Evolutionary conservation across 345 rosid species (phyloP), one percentile per base, ranked within the genome.

Genomic region (Ceriops zippeliana): DNA sequence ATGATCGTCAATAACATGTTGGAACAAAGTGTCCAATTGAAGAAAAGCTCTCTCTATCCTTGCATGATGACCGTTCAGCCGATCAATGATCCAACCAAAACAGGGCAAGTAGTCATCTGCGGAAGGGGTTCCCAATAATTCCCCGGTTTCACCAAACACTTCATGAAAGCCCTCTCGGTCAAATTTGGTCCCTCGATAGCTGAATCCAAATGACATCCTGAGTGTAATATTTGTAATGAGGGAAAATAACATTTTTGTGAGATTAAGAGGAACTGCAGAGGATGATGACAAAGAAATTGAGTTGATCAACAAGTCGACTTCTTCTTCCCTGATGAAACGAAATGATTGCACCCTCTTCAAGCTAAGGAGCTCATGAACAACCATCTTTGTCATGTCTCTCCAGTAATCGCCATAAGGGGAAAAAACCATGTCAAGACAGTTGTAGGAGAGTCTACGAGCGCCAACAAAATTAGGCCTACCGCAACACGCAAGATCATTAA

Each of bases 1-100:
- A 30, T 86, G 89, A 24, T 62, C 75, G 16, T 83, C 74, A 16
- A 88, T 70, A 3, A 78, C 61, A 11, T 80, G 68, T 6, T 80
- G 70, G 7, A 74, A 84, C 63, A 83, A 79, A 2, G 53, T 4
- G 65, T 88, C 87, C 52, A 83, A 49, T 15, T 66, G 72, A 16
- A 34, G 42, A 72, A 78, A 84, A 70, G 58, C 73, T 65, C 57
- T 71, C 58, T 84, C 83, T 1, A 79, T 57, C 67, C 65, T 83
- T 30, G 52, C 27, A 26, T 62, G 72, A 38, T 67, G 61, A 7
- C 89, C 84, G 0, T 70, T 81, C 22, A 81, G 17, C 56, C 60
- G 67, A 67, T 86, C 85, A 3, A 79, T 58, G 20, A 82, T 59
- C 78, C 79, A 69, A 19, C 89, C 86, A 0, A 77, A 20, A 35